These are phyloP conservation scores for Fusarium neocosmosporiellum DNA, from an alignment of 2,329 filamentous ascomycete species.

Conservation along the genomic window DNA sequence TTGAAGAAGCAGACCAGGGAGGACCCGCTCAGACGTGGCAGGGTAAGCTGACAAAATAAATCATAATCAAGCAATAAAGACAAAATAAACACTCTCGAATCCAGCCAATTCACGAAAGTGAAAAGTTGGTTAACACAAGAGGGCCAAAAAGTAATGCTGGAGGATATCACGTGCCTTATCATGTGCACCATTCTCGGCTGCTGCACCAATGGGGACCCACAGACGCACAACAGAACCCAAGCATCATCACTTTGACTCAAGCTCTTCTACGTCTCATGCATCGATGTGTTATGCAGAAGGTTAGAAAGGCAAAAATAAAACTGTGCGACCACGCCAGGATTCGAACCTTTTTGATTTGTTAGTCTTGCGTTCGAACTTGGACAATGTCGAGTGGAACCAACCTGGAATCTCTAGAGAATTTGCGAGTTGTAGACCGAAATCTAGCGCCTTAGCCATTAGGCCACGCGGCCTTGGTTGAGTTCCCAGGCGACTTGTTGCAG, in stretches of 20 bases:
- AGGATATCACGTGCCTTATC: neutral
- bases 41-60: neutral
- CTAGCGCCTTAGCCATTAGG: constrained; percentile 34
- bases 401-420: constrained; percentile 34
- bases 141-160: neutral
- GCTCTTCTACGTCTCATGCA: neutral
- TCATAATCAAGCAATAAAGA: neutral
- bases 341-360: constrained; percentile 9
- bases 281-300: neutral
- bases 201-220: neutral
- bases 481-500: neutral
- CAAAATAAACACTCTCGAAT: neutral
- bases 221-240: neutral
- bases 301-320: neutral
- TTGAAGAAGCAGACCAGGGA: neutral
- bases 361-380: neutral
- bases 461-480: constrained; percentile 19
- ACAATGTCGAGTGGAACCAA: neutral
- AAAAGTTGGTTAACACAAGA: neutral
- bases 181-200: neutral
- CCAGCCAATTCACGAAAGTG: neutral
- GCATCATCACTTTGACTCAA: neutral
- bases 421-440: constrained; percentile 22
- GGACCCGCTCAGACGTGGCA: too few species aligned
- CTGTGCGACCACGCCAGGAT: constrained; percentile 27